Base-by-base conservation (phyloP, 2,329 filamentous ascomycete genomes). In the Alternaria sp. region DNA sequence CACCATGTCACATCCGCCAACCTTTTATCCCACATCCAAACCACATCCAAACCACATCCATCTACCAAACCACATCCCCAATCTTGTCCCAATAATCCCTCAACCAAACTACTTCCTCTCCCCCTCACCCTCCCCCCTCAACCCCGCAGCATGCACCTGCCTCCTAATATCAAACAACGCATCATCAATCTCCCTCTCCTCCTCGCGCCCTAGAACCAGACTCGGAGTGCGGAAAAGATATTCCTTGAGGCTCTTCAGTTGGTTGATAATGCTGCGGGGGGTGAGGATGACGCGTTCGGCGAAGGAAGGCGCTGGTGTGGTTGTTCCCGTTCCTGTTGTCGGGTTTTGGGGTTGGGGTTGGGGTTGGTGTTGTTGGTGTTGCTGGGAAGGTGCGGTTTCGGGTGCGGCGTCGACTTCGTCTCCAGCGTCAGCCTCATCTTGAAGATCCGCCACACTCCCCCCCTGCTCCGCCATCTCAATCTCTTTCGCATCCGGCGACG, bases 151-250 rank as follows among this genome's bases (percentile, higher is more conserved):
- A 76, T 91, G 91, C 55, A 94, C 85, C 77, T 91, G 89, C 66
- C 87, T 85, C 77, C 91, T 90, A 68, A 95, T 88, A 77, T 95
- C 91, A 82, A 94, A 92, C 75, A 96, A 84, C 71, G 93, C 82
- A 74, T 94, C 90, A 74, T 96, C 92, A 68, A 96, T 85, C 75
- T 90, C 85, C 62, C 89, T 86, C 57, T 93, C 87, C 64, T 92
- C 89, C 11, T 87, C 83, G 11, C 87, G 85, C 15, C 88, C 88
- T 45, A 96, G 80, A 15, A 86, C 83, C 21, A 89, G 83, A 26
- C 81, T 81, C 57, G 69, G 70, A 6, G 61, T 66, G 66, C 88
- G 85, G 19, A 84, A 83, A 23, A 96, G 78, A 0, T 91, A 83
- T 19, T 81, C 82, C 65, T 81, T 84, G 46, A 91, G 83, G 40